Base-by-base conservation (phyloP, 371 early-diverging fungal species). In the Apophysomyces sp. region DNA sequence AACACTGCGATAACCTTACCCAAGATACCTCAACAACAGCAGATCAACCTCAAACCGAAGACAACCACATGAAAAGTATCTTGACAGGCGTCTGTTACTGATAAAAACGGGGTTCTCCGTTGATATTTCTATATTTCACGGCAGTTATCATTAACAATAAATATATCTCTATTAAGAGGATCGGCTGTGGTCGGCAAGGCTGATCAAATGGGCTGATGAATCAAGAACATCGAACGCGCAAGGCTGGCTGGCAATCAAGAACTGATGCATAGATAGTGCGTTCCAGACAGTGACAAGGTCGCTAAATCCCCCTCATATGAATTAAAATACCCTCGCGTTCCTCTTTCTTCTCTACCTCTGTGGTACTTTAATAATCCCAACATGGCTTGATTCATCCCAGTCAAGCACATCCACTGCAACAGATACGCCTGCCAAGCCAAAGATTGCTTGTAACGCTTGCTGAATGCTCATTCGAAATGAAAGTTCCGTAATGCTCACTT, bases 381-480 rank as follows among this genome's bases (percentile, higher is more conserved):
- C 55, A 24, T 71, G 67, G 1, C 49, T 53, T 9, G 64, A 52
- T 18, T 68, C 71, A 28, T 77, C 65, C 82, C 82, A 81, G 40
- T 77, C 72, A 9, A 81, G 66, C 0, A 81, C 64, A 27, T 77
- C 77, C 4, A 81, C 58, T 18, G 67, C 66, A 37, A 67, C 62
- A 15, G 76, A 61, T 6, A 70, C 62, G 8, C 82, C 77, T 5
- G 71, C 61, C n/a, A 70, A 58, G 2, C 82, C 82, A 64, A 77
- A 77, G 5, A 61, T 63, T 12, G 54, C 31, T 30, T 75, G 67
- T 2, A 81, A 60, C 21, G 76, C 79, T 57, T 78, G 77, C 30
- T 77, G 74, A 32, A 81, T 72, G 30, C 67, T 71, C 77, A 78
- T 78, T 37, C 82, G 72, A 34, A 81, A 77, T 4, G 79, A 67